Base-by-base conservation (phyloP, 83 land plant genomes). In the Larix sibirica region DNA sequence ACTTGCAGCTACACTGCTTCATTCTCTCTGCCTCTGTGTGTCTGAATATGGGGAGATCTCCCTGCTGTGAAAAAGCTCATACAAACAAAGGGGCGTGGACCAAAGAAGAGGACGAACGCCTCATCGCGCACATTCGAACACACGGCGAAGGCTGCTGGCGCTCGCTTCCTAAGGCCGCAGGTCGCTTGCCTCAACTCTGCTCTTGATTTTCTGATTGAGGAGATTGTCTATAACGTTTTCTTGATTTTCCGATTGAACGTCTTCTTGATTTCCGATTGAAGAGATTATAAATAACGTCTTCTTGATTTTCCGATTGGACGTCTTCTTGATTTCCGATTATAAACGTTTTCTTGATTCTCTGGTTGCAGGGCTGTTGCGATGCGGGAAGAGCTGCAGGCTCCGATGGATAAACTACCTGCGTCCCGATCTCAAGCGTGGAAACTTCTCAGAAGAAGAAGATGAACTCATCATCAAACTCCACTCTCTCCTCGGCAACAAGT, bases 61-160 rank as follows among this genome's bases (percentile, higher is more conserved):
- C 68, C 26, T 65, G 58, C 56, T 81, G 58, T 67, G 82, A 81
- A 13, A 81, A 81, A 63, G 73, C 65, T 47, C 73, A 81, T 12
- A 66, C 24, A 28, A 81, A 81, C 82, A 81, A 81, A 44, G 82
- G 82, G 13, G 82, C 73, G 58, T 81, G 82, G 82, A 24, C 82
- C 21, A 81, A 81, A 59, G 73, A 81, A 28, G 82, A 81, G 58
- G 82, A 81, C 73, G 58, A 81, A 38, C 65, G 67, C 73, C 73
- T 81, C 66, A 81, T 81, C 31, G 82, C 65, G 6, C 67, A 81
- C 73, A 66, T 81, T 28, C 71, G 69, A 42, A 44, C 70, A 1
- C 82, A 81, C 28, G 82, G 82, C 20, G 82, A 81, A 66, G 82
- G 82, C 3, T 81, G 82, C 56, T 81, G 82, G 82, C 59, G 73